Conservation (phyloP, 345 rosid genomes). For the rapeseed (Brassica napus) region DNA sequence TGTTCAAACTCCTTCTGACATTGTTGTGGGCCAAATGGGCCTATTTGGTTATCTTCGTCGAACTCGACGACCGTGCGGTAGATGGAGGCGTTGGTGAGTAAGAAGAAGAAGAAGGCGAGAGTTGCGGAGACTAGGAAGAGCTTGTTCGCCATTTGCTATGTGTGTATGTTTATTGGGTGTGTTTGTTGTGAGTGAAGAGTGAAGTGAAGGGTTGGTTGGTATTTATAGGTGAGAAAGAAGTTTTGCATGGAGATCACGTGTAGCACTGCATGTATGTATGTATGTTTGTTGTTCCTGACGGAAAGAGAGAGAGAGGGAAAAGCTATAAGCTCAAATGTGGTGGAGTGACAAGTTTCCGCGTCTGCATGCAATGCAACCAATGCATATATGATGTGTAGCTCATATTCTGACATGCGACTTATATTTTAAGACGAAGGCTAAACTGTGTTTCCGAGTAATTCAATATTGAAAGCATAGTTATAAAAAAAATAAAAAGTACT, state of each 20-base stretch:
- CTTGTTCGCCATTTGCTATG: conserved; percentile 26
- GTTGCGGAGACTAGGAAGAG: conserved; percentile 33
- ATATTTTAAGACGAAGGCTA: background rate
- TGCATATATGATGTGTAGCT: conserved; percentile 24
- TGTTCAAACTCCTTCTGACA: conserved; percentile 30
- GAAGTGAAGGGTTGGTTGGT: background rate
- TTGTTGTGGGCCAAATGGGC: background rate
- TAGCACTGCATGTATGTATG: background rate
- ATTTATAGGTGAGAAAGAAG: background rate
- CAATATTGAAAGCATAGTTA: background rate
- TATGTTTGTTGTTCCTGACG: background rate
- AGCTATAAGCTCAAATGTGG: background rate
- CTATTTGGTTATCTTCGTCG: conserved; percentile 25
- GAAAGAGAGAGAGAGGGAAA: background rate
- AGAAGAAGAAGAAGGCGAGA: conserved; percentile 25
- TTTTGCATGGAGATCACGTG: conserved; percentile 34
- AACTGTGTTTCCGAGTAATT: background rate
- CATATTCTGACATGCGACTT: conserved; percentile 4
- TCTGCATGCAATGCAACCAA: conserved; percentile 14
- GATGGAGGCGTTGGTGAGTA: conserved; percentile 41
- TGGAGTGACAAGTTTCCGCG: conserved; percentile 33
- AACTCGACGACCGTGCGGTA: conserved; percentile 41
- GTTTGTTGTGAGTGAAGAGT: conserved; percentile 1
- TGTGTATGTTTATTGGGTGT: background rate
- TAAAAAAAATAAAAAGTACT: too few relatives aligned